phyloP scores from a whole-genome alignment of 352 stramenopile species.

The Albugo laibachii region DNA sequence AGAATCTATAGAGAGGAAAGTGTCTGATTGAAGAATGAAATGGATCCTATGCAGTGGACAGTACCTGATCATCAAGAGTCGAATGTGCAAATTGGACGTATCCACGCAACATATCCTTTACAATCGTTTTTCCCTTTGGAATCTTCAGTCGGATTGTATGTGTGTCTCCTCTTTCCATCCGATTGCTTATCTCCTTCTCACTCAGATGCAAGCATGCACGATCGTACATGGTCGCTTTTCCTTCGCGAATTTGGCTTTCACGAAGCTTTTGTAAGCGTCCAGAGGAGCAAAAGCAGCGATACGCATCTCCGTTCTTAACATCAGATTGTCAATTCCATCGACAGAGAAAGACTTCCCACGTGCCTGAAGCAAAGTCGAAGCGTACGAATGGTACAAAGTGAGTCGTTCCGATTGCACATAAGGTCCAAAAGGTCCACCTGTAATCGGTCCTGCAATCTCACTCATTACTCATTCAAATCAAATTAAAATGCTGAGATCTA shows the following conservation, averaged over 20 bases:
- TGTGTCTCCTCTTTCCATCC: conserved; percentile 69
- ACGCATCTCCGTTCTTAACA: conserved; percentile 77
- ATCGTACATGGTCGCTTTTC: conserved; percentile 94
- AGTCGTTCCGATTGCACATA: conserved; percentile 95
- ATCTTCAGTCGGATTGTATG: conserved; percentile 93
- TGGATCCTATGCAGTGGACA: not conserved
- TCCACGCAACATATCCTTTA: conserved; percentile 92
- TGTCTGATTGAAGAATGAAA: not conserved
- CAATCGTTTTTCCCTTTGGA: conserved; percentile 78
- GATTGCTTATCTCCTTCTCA: conserved; percentile 72
- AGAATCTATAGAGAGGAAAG: conserved; percentile 12
- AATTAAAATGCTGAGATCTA: not conserved
- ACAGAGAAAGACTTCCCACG: not conserved
- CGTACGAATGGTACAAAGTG: conserved; percentile 85
- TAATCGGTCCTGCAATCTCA: conserved; percentile 51
- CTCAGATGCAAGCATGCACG: conserved; percentile 88
- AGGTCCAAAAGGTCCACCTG: conserved; percentile 77
- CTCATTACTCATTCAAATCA: not conserved
- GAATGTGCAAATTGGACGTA: conserved; percentile 82
- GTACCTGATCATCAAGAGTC: conserved; percentile 79
- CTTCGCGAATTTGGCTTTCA: conserved; percentile 75
- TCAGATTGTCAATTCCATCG: not conserved
- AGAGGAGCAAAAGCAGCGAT: conserved; percentile 93
- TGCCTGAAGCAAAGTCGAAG: conserved; percentile 73
- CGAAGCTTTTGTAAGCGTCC: conserved; percentile 86